phyloP scores from a whole-genome alignment of 2,329 filamentous ascomycete genomes.

The Talaromyces pinophilus region DNA sequence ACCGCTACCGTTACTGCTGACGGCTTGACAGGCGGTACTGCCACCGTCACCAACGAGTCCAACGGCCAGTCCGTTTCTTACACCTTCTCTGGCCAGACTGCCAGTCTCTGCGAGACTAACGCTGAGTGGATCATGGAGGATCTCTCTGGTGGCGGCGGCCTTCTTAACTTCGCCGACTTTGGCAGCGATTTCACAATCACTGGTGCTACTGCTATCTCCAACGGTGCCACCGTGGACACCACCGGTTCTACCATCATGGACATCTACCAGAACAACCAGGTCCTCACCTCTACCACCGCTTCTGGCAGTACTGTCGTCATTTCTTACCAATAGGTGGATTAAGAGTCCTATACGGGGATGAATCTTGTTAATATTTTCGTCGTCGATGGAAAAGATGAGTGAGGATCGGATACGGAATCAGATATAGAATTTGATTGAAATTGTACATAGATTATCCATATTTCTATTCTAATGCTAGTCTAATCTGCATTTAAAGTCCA shows the following conservation, averaged over 20 bases:
- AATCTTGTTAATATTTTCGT: not conserved
- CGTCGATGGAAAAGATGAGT: not conserved
- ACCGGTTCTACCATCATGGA: conserved; percentile 42
- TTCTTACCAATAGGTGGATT: conserved; percentile 1
- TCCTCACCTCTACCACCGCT: conserved; percentile 18
- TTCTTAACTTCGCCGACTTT: conserved; percentile 53
- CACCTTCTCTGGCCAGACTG: conserved; percentile 43
- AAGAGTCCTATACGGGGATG: not conserved
- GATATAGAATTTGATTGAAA: not conserved
- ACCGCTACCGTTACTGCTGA: conserved; percentile 44
- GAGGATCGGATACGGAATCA: not conserved
- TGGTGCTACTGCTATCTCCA: conserved; percentile 33
- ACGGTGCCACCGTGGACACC: conserved; percentile 25
- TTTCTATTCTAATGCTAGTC: conserved; percentile 11
- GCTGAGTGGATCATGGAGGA: conserved; percentile 68
- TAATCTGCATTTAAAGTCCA: not conserved
- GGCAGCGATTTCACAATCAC: conserved; percentile 45
- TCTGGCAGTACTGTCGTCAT: conserved; percentile 18
- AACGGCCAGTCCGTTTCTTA: conserved; percentile 57
- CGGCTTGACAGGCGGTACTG: conserved; percentile 48
- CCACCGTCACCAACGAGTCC: conserved; percentile 54
- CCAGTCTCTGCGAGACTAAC: conserved; percentile 56
- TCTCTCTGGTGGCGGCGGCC: conserved; percentile 42
- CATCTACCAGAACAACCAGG: conserved; percentile 45
- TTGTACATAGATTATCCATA: conserved; percentile 16